These are phyloP conservation scores for Kitagawia praeruptora DNA, from an alignment of 129 eudicot species.

Conservation along the genomic window DNA sequence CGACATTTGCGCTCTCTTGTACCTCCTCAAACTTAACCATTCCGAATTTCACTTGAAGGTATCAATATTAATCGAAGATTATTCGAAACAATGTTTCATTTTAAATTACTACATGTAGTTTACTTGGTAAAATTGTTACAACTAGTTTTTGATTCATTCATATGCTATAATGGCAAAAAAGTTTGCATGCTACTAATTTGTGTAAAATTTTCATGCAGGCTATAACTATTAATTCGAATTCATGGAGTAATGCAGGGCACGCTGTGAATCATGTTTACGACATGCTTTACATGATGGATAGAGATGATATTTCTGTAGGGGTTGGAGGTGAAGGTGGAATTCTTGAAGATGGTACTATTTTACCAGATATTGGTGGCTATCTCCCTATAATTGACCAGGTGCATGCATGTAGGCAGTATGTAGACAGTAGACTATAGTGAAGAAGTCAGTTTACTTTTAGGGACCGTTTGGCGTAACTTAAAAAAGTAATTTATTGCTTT, in stretches of 20 bases:
- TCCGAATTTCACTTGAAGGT: slow-evolving; percentile 68
- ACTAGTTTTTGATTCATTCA: too few relatives aligned
- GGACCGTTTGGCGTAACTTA: too few relatives aligned
- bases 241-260: slow-evolving; percentile 87
- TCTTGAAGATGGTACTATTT: slow-evolving; percentile 54
- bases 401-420: background rate
- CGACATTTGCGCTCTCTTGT: slow-evolving; percentile 55
- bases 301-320: slow-evolving; percentile 78
- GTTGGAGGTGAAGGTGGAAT: slow-evolving; percentile 94
- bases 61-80: background rate
- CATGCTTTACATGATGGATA: slow-evolving; percentile 79
- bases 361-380: slow-evolving; percentile 81
- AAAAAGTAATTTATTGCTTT: too few relatives aligned
- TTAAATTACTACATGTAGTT: too few relatives aligned
- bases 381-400: slow-evolving; percentile 87
- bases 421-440: too few relatives aligned
- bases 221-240: slow-evolving; percentile 58
- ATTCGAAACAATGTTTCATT: too few relatives aligned
- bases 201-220: slow-evolving; percentile 35
- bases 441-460: too few relatives aligned
- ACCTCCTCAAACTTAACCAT: slow-evolving; percentile 56
- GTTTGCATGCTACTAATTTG: background rate
- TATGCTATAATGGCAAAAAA: too few relatives aligned
- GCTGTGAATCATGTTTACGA: slow-evolving; percentile 84
- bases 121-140: too few relatives aligned